Evolutionary conservation across 2,329 filamentous ascomycete species (phyloP), one percentile per base, ranked within the genome.

Genomic region (Alternaria sp.): DNA sequence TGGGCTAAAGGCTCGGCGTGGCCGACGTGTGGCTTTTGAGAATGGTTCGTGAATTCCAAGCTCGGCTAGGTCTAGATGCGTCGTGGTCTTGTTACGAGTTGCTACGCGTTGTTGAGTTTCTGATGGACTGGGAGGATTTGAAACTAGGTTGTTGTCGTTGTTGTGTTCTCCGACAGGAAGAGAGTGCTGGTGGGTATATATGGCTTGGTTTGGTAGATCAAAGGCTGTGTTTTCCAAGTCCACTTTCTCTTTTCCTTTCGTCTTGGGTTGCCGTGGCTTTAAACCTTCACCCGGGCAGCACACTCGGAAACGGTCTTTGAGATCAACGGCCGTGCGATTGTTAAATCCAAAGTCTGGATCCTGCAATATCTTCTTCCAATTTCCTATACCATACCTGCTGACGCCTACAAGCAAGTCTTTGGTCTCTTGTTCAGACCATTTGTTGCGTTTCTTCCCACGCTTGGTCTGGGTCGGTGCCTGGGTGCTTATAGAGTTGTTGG

Each of bases 401-500:
- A 89, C 87, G 0, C 88, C 88, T 57, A 82, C 79, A 12, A 89
- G 77, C 26, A 90, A 73, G 63, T 85, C 81, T 28, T 80, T 81
- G 0, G 87, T 89, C 73, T 90, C 88, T 63, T 87, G 79, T n/a
- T 88, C 84, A 1, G 84, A 85, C 88, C 88, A 90, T 62, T 83
- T 85, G 55, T 85, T 87, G 46, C 82, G 86, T 63, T 84, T 85
- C 63, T 83, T 85, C 34, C 79, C 78, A 43, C 82, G 81, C 51
- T 81, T 80, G 34, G 26, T 36, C 53, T 69, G 66, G 20, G 72
- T 41, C 30, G 53, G 54, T 14, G 28, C 24, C 36, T 41, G 39
- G 39, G 32, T 22, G 72, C 41, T 47, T 46, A 26, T 36, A 6
- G 20, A 18, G 11, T 52, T 42, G 42, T 32, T 49, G n/a, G 41